Conservation (phyloP, 2,329 filamentous ascomycete genomes). For the Aureobasidium sp. region DNA sequence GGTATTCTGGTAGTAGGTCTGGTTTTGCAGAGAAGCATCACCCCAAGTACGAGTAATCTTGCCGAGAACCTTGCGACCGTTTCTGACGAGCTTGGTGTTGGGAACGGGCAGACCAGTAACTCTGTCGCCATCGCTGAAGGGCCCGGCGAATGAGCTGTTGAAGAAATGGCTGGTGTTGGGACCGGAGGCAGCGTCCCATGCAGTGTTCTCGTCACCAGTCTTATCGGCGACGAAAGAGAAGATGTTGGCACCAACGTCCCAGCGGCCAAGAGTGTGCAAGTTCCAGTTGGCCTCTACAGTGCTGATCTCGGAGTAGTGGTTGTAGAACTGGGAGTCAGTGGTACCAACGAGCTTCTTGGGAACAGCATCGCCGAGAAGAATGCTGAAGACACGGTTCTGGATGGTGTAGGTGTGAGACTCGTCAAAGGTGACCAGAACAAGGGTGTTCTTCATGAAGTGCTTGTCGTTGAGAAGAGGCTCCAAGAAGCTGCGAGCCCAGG, state of each 20-base stretch:
- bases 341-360: slow-evolving; percentile 57
- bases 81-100: slow-evolving; percentile 23
- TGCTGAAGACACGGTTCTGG: slow-evolving; percentile 60
- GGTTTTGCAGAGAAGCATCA: neutral
- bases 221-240: slow-evolving; percentile 31
- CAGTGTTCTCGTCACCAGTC: slow-evolving; percentile 27
- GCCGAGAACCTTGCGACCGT: slow-evolving; percentile 25
- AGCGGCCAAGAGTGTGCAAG: slow-evolving; percentile 38
- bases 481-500: slow-evolving; percentile 61
- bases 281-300: slow-evolving; percentile 41
- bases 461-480: slow-evolving; percentile 59
- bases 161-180: slow-evolving; percentile 23
- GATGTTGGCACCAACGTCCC: slow-evolving; percentile 41
- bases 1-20: slow-evolving; percentile 25
- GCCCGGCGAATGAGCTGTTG: slow-evolving; percentile 28
- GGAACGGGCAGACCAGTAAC: slow-evolving; percentile 23
- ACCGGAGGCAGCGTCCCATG: slow-evolving; percentile 22
- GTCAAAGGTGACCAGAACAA: slow-evolving; percentile 70
- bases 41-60: slow-evolving; percentile 22
- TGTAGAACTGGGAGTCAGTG: slow-evolving; percentile 53
- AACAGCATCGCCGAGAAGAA: slow-evolving; percentile 69
- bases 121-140: slow-evolving; percentile 24
- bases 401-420: slow-evolving; percentile 63
- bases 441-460: slow-evolving; percentile 66
- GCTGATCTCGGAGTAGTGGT: slow-evolving; percentile 39